Evolutionary conservation across 805 yeast species (phyloP).

Genomic region (Pichia cabralensis): DNA sequence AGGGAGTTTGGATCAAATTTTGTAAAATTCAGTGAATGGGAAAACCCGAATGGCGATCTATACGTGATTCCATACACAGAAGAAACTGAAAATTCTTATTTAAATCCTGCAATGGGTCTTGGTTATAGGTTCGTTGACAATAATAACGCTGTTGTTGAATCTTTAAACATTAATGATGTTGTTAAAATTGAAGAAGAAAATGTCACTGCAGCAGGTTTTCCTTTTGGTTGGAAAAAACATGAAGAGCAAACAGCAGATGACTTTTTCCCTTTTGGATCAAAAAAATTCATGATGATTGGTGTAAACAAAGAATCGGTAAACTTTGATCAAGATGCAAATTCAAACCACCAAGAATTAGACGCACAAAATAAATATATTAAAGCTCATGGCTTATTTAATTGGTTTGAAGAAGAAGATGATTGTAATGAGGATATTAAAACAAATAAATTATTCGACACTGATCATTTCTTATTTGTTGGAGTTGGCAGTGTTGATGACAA

Average conservation of each 20-base stretch:
- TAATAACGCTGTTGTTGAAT: conserved; percentile 5
- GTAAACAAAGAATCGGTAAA: conserved; percentile 5
- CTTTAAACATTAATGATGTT: conserved; percentile 3
- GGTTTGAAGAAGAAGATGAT: conserved; percentile 13
- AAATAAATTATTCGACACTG: conserved; percentile 14
- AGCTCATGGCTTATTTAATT: conserved; percentile 4
- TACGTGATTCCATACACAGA: conserved; percentile 17
- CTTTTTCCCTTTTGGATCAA: conserved; percentile 20
- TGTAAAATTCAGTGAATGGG: conserved; percentile 20
- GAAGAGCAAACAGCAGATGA: conserved; percentile 9
- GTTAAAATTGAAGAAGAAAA: conserved; percentile 18
- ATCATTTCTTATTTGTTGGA: conserved; percentile 21
- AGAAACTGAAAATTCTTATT: background rate
- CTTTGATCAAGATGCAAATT: background rate
- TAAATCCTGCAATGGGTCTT: conserved; percentile 4
- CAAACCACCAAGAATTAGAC: background rate
- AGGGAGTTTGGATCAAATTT: conserved; percentile 9
- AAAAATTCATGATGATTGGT: conserved; percentile 19
- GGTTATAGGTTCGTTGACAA: conserved; percentile 9
- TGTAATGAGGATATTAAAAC: conserved; percentile 8
- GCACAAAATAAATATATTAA: background rate
- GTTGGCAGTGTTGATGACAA: conserved; percentile 15
- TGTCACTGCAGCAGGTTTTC: conserved; percentile 21
- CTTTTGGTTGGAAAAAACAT: conserved; percentile 17
- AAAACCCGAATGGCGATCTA: conserved; percentile 16